Percentiles rank a stretch among this genome's conserved stretches.
Evolutionary conservation across 768 basidiomycete genomes (phyloP).

Genomic region (Russula sp.): DNA sequence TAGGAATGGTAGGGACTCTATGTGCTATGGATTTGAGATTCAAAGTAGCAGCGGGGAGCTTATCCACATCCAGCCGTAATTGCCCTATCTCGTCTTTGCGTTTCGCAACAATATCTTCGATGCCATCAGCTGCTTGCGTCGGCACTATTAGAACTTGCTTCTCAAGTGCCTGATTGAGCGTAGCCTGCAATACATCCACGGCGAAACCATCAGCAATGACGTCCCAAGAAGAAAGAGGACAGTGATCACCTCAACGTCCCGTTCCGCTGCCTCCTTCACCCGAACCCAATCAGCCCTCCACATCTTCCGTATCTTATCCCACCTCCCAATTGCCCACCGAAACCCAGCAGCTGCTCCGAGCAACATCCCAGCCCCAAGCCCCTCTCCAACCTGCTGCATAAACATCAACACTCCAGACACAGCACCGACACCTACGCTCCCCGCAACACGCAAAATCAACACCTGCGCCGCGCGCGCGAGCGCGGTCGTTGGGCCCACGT

Average conservation of each 20-base stretch:
- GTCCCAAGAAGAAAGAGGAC: background rate
- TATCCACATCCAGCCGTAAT: slow-evolving; percentile 18
- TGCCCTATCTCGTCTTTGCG: slow-evolving; percentile 21
- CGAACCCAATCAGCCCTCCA: slow-evolving; percentile 37
- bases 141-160: slow-evolving; percentile 31
- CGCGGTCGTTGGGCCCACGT: slow-evolving; percentile 13
- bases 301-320: slow-evolving; percentile 33
- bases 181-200: slow-evolving; percentile 8
- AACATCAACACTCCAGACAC: slow-evolving; percentile 30
- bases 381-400: slow-evolving; percentile 25
- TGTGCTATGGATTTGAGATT: slow-evolving; percentile 1
- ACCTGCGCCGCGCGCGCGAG: slow-evolving; percentile 35
- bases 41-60: background rate
- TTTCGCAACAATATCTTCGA: slow-evolving; percentile 27
- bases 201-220: background rate
- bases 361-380: slow-evolving; percentile 31
- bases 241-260: slow-evolving; percentile 33
- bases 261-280: slow-evolving; percentile 33
- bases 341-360: slow-evolving; percentile 29
- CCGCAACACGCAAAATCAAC: slow-evolving; percentile 26
- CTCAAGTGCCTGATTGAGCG: slow-evolving; percentile 24
- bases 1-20: slow-evolving; percentile 3
- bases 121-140: slow-evolving; percentile 24
- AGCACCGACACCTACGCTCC: slow-evolving; percentile 27
- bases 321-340: slow-evolving; percentile 33